phyloP scores from a whole-genome alignment of 495 filamentous ascomycete species.

The Pseudevernia furfuracea region DNA sequence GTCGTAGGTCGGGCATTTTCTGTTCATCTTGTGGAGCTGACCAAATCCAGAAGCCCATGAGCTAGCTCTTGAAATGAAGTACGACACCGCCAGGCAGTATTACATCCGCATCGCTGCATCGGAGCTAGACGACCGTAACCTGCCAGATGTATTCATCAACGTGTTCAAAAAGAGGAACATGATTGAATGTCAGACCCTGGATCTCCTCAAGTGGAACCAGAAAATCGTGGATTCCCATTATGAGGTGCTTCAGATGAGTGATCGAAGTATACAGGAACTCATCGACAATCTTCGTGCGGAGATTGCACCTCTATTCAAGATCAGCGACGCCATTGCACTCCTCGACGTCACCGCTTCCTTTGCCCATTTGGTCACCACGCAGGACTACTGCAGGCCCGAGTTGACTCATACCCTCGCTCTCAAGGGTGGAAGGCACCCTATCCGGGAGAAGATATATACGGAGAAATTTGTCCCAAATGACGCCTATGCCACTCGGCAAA shows the following conservation, averaged over 20 bases:
- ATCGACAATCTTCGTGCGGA: conserved; percentile 58
- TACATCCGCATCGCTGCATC: conserved; percentile 61
- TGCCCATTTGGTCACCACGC: conserved; percentile 63
- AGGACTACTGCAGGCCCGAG: conserved; percentile 75
- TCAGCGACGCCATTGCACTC: conserved; percentile 80
- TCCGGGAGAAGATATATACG: conserved; percentile 63
- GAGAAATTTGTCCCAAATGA: conserved; percentile 79
- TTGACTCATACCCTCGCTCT: conserved; percentile 69
- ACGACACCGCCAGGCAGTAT: conserved; percentile 69
- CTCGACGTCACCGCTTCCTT: conserved; percentile 89
- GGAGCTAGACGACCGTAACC: conserved; percentile 52
- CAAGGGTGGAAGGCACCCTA: conserved; percentile 74
- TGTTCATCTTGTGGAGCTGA: background rate
- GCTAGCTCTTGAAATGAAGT: conserved; percentile 59
- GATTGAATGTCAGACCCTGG: conserved; percentile 79
- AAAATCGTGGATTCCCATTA: conserved; percentile 69
- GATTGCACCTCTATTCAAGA: conserved; percentile 62
- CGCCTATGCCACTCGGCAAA: conserved; percentile 68
- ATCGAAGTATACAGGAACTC: conserved; percentile 59
- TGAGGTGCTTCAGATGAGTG: conserved; percentile 71
- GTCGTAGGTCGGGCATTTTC: conserved; percentile 35
- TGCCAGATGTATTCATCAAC: conserved; percentile 75
- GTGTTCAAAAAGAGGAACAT: conserved; percentile 59
- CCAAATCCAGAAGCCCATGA: conserved; percentile 46
- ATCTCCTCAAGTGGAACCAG: conserved; percentile 69